Base-by-base conservation (phyloP, 176 grass and related monocot genomes). In the Musa itinerans region DNA sequence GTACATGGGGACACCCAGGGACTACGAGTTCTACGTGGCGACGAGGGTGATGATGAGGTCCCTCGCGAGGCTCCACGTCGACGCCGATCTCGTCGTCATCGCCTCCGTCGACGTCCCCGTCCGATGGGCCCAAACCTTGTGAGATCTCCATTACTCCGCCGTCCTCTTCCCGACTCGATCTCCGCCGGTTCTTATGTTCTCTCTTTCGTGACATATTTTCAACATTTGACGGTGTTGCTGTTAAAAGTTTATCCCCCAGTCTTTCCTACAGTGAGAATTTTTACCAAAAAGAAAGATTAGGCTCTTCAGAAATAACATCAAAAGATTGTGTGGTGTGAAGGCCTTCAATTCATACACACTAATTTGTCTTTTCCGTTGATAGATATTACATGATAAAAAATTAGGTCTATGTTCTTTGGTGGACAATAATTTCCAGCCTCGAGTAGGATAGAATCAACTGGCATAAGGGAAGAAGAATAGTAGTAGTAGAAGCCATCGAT, bases 21-120 rank as follows among this genome's bases (percentile, higher is more conserved):
- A 98, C 79, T 98, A 98, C 88, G 94, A 98, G 88, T 98, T 98
- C 88, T 93, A 93, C 80, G 86, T 93, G 20, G 94, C 94, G 34
- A 83, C 92, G 80, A 76, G 94, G 53, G 94, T 98, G 11, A 98
- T 98, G 94, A 98, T 98, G 94, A 81, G 94, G 63, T 87, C 90
- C 50, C 88, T 98, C 21, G 78, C 80, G 15, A 74, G 63, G 64
- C 65, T 98, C 80, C 72, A 68, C n/a, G 88, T 89, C 68, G 78
- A 87, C 59, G 94, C 94, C 65, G 93, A 96, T 80, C 93, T 87
- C 70, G 87, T 96, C 54, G 83, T 96, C 80, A 96, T 96, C 76
- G 89, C 93, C 79, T 96, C 93, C 76, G 49, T 71, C 71, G 93
- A 96, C 79, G 93, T 96, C 73, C 93, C 93, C 25, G 17, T 0